Evolutionary conservation across 768 basidiomycete genomes (phyloP).

Genomic region (Russula earlei): DNA sequence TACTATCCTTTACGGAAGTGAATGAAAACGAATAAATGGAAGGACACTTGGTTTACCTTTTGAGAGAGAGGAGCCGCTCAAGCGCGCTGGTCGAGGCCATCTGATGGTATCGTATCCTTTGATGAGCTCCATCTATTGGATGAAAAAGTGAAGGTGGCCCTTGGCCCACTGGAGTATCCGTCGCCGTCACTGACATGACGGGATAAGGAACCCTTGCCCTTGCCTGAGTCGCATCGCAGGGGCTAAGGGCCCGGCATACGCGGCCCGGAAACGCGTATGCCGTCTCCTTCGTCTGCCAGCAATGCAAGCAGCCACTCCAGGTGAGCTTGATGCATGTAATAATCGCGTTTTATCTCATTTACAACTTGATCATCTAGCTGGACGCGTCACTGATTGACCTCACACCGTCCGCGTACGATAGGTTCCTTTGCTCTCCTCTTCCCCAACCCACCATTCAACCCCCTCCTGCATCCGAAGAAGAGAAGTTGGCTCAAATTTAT

Average conservation of each 20-base stretch:
- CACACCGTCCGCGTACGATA: constrained; percentile 79
- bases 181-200: too few relatives aligned
- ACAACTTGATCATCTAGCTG: constrained; percentile 34
- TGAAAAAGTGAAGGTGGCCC: neutral
- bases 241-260: too few relatives aligned
- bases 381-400: constrained; percentile 89
- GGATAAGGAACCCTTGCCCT: too few relatives aligned
- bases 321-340: constrained; percentile 28
- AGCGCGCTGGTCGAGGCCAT: neutral
- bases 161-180: neutral
- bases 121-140: neutral
- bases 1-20: constrained; percentile 1
- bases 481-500: constrained; percentile 39
- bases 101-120: neutral
- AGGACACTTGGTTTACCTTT: neutral
- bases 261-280: neutral
- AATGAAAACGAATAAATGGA: neutral
- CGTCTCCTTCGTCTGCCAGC: constrained; percentile 54
- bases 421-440: constrained; percentile 64
- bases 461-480: constrained; percentile 32
- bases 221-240: too few relatives aligned
- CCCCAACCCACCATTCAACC: constrained; percentile 38
- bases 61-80: neutral
- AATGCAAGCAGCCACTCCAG: constrained; percentile 87
- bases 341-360: neutral